Percentiles rank a stretch among this genome's conserved stretches.
Conservation (phyloP, 768 basidiomycete species). For the Leccinellum albellum region DNA sequence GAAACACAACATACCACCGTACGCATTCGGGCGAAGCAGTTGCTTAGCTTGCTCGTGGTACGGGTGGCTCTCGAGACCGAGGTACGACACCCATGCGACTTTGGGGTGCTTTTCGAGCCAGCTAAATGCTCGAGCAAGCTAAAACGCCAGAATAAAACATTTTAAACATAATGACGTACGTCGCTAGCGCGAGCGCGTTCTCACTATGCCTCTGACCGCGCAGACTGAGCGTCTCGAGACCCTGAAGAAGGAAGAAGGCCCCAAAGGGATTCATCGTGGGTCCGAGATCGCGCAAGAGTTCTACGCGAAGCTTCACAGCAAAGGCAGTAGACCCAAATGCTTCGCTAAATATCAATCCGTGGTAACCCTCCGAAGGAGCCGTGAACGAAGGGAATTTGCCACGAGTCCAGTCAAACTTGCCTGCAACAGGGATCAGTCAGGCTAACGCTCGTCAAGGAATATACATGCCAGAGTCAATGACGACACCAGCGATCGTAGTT, state of each 20-base stretch:
- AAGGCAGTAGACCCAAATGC: slow-evolving; percentile 51
- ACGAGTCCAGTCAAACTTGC: slow-evolving; percentile 54
- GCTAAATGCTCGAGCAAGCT: slow-evolving; percentile 1
- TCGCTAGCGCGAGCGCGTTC: slow-evolving; percentile 55
- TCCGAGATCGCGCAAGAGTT: slow-evolving; percentile 52
- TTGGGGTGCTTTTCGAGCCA: slow-evolving; percentile 64
- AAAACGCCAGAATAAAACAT: not conserved
- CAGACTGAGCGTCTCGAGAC: slow-evolving; percentile 60
- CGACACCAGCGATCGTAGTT: slow-evolving; percentile 60
- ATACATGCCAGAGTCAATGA: slow-evolving; percentile 52
- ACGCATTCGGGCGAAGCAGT: slow-evolving; percentile 48
- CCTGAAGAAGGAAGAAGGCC: slow-evolving; percentile 56
- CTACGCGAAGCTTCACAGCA: slow-evolving; percentile 48
- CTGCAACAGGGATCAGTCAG: slow-evolving; percentile 23
- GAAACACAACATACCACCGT: slow-evolving; percentile 78
- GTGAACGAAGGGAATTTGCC: slow-evolving; percentile 57
- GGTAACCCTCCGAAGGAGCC: slow-evolving; percentile 53
- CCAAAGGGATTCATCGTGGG: slow-evolving; percentile 51
- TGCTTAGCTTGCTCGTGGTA: slow-evolving; percentile 57
- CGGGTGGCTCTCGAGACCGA: slow-evolving; percentile 60
- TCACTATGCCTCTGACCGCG: slow-evolving; percentile 55
- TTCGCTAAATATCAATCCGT: slow-evolving; percentile 49
- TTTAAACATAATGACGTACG: slow-evolving; percentile 15
- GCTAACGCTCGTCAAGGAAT: not conserved
- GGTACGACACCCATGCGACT: slow-evolving; percentile 76